phyloP scores from a whole-genome alignment of 495 filamentous ascomycete species.

The Recurvomyces mirabilis region DNA sequence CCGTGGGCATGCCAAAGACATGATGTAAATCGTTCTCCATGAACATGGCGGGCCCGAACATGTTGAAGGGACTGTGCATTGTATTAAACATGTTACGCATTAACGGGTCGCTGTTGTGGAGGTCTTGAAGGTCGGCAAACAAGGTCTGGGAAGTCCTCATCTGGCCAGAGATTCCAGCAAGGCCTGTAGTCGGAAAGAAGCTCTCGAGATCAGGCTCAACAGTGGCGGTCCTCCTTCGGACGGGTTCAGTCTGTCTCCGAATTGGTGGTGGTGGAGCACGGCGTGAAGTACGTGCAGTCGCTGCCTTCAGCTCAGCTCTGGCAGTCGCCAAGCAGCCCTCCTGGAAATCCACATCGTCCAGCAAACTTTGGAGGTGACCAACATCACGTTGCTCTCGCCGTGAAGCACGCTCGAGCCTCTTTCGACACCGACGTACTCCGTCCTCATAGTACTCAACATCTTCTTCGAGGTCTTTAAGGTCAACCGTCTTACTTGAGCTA shows the following conservation, averaged over 20 bases:
- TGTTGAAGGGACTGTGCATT: not conserved
- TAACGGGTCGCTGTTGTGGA: not conserved
- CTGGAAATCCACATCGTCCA: not conserved
- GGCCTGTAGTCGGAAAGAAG: no score
- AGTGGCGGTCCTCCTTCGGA: no score
- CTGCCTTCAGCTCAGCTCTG: no score
- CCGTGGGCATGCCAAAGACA: not conserved
- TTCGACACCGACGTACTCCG: not conserved
- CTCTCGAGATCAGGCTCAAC: no score
- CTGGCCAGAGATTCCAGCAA: no score
- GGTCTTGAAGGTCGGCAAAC: not conserved
- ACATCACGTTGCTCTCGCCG: not conserved
- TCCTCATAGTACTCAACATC: not conserved
- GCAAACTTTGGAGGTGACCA: not conserved
- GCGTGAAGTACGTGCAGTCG: no score
- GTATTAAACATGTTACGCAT: not conserved
- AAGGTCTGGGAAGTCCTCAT: not conserved
- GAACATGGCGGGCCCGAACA: not conserved
- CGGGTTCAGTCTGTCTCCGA: no score
- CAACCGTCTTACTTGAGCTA: not conserved
- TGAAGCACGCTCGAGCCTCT: slow-evolving; percentile 1
- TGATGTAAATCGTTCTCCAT: not conserved
- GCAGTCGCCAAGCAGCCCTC: not conserved
- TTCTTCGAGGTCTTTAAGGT: not conserved
- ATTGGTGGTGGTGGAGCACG: no score